Evolutionary conservation across 768 basidiomycete species (phyloP).

Genomic region (Boletus rufocinnamomeus): DNA sequence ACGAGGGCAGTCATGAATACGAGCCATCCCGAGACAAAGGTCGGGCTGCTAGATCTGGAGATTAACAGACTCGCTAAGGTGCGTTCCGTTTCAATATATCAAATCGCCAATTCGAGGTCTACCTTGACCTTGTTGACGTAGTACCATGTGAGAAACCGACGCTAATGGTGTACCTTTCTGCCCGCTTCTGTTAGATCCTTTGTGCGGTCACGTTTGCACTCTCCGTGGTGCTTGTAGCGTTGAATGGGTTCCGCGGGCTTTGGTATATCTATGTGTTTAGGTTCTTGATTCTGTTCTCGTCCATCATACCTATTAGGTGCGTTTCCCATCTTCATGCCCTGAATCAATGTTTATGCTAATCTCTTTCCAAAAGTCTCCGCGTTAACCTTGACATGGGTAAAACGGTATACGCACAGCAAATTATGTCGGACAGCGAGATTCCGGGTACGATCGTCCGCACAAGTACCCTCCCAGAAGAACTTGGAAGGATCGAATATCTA

Average conservation of each 20-base stretch:
- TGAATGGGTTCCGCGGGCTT: constrained; percentile 93
- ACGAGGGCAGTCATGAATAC: constrained; percentile 99
- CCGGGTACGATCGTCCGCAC: constrained; percentile 95
- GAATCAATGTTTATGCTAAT: neutral
- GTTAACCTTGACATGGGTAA: constrained; percentile 99
- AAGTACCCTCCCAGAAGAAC: constrained; percentile 95
- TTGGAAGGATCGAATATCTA: constrained; percentile 93
- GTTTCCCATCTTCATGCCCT: constrained; percentile 25
- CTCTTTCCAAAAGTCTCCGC: constrained; percentile 63
- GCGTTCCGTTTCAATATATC: constrained; percentile 8
- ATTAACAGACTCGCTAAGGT: constrained; percentile 97
- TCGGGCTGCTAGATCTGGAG: constrained; percentile 88
- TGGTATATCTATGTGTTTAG: constrained; percentile 98
- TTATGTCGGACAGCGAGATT: constrained; percentile 92
- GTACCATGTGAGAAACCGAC: neutral
- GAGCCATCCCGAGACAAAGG: constrained; percentile 93
- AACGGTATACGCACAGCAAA: constrained; percentile 94
- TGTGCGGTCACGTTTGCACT: constrained; percentile 93
- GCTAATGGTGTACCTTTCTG: constrained; percentile 1
- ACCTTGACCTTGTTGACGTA: neutral
- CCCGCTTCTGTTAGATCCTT: constrained; percentile 61
- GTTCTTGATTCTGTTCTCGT: constrained; percentile 96
- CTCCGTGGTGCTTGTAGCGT: constrained; percentile 87
- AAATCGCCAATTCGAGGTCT: neutral
- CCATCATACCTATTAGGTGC: constrained; percentile 98